These are phyloP conservation scores for Cladosporium sp. DNA, from an alignment of 2,329 filamentous ascomycete species.

Conservation along the genomic window DNA sequence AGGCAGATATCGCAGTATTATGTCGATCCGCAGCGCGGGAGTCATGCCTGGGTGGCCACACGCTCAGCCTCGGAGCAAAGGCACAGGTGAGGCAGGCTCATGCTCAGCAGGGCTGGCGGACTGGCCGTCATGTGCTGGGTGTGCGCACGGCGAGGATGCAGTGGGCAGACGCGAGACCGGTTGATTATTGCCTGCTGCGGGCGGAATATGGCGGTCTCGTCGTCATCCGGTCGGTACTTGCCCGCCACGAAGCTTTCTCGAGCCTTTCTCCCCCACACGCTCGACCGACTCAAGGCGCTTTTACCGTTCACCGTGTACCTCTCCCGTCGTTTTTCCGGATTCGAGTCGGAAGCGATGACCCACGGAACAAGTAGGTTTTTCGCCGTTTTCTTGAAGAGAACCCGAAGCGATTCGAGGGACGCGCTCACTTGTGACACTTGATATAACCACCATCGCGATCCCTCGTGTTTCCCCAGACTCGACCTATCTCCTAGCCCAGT, in stretches of 20 bases:
- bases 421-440: not conserved
- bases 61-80: not conserved
- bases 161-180: no score
- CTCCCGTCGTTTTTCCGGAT: no score
- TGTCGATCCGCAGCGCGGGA: constrained; percentile 1
- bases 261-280: not conserved
- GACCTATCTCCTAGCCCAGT: not conserved
- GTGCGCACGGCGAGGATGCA: not conserved
- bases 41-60: not conserved
- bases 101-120: no score
- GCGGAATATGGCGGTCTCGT: not conserved
- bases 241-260: not conserved
- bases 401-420: not conserved
- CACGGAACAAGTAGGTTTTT: not conserved
- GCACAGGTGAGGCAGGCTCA: not conserved
- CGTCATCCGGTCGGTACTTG: not conserved
- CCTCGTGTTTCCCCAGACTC: constrained; percentile 2
- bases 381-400: constrained; percentile 9
- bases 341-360: not conserved
- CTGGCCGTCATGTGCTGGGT: no score
- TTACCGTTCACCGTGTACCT: no score
- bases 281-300: no score
- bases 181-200: no score
- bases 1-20: not conserved
- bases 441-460: constrained; percentile 3